Conservation (phyloP, 352 stramenopile genomes). For the Phytophthora sansomeana region DNA sequence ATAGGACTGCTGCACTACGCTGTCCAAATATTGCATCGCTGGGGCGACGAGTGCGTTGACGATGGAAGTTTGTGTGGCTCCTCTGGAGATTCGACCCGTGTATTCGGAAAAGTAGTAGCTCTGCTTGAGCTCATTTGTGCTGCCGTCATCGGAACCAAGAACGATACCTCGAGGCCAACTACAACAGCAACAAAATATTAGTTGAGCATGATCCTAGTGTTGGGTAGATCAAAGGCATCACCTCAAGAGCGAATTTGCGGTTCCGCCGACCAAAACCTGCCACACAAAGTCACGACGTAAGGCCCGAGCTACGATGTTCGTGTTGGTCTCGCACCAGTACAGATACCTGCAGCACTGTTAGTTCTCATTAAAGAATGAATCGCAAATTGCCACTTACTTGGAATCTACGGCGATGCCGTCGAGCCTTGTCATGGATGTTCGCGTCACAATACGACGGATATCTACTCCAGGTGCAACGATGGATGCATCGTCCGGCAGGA, state of each 20-base stretch:
- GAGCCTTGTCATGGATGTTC: constrained; percentile 55
- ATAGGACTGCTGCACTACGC: constrained; percentile 47
- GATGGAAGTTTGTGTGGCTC: constrained; percentile 29
- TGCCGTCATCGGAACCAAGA: constrained; percentile 45
- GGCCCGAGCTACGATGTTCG: constrained; percentile 64
- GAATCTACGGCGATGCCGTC: constrained; percentile 72
- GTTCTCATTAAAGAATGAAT: too few relatives aligned
- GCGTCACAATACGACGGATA: constrained; percentile 45
- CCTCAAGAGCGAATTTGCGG: constrained; percentile 62
- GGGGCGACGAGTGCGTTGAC: constrained; percentile 58
- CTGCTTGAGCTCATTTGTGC: constrained; percentile 40
- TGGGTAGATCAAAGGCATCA: constrained; percentile 16
- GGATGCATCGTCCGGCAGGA: constrained; percentile 12
- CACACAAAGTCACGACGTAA: constrained; percentile 51
- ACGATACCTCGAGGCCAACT: constrained; percentile 73
- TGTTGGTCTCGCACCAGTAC: constrained; percentile 80
- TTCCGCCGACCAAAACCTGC: constrained; percentile 59
- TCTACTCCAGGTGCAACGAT: constrained; percentile 23
- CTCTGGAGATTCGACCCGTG: constrained; percentile 60
- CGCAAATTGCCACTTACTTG: constrained; percentile 32
- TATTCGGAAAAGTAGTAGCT: constrained; percentile 73
- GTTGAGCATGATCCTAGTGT: background rate
- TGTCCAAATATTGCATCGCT: constrained; percentile 70
- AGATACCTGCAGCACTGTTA: constrained; percentile 55
- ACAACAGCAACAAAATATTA: constrained; percentile 5